A percentile compares a stretch with the other conserved stretches of the same genome.
phyloP scores from a whole-genome alignment of 73 alveolate species.

The Symbiodinium natans region DNA sequence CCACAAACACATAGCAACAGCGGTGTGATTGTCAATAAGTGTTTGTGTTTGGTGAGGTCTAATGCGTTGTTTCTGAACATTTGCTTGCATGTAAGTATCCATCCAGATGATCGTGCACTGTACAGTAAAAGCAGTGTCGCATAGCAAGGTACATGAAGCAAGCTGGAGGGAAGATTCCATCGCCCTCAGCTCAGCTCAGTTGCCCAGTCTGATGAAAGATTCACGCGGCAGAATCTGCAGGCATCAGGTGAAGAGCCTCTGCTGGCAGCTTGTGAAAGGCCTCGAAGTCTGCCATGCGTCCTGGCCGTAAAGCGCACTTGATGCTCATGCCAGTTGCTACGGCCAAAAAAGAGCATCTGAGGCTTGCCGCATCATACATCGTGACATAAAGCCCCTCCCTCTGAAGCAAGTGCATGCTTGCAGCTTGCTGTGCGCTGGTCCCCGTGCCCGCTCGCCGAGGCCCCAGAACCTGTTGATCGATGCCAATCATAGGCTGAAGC shows the following conservation, averaged over 20 bases:
- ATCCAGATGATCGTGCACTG: too few relatives aligned
- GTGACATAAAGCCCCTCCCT: constrained; percentile 96
- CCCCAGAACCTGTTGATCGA: constrained; percentile 96
- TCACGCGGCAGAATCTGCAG: background rate
- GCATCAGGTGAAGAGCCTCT: constrained; percentile 48
- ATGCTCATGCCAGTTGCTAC: background rate
- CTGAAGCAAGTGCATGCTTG: background rate
- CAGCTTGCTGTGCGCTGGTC: background rate
- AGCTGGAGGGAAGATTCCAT: constrained; percentile 11
- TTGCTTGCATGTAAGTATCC: too few relatives aligned
- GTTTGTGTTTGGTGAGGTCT: too few relatives aligned
- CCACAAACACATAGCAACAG: too few relatives aligned
- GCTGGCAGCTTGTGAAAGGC: constrained; percentile 90
- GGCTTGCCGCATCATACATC: constrained; percentile 97
- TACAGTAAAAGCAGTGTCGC: too few relatives aligned
- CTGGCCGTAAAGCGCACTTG: constrained; percentile 16
- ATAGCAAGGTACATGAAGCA: constrained; percentile 87
- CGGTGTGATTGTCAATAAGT: too few relatives aligned
- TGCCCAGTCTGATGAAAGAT: background rate
- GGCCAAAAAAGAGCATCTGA: constrained; percentile 39
- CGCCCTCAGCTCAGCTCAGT: constrained; percentile 2
- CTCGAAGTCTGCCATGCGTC: constrained; percentile 61
- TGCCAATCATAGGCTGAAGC: constrained; percentile 94
- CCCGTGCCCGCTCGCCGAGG: background rate
- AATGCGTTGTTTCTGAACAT: too few relatives aligned